Evolutionary conservation across 139 green algal species (phyloP).

Genomic region (Coelastrella sp.): DNA sequence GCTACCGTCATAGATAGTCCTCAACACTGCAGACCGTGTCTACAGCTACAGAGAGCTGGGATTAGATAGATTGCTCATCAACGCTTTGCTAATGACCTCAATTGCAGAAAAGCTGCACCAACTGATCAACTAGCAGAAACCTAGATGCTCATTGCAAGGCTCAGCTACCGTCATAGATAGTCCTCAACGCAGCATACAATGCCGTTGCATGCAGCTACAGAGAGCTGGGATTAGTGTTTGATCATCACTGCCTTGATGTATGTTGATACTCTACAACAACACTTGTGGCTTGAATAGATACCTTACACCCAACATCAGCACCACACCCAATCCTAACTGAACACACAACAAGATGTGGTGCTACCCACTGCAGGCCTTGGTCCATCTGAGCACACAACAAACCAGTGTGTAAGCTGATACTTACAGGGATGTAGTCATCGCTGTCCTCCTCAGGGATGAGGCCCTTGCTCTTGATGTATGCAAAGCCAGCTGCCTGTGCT

Average conservation of each 20-base stretch:
- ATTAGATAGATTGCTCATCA: slow-evolving; percentile 38
- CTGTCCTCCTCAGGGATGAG: slow-evolving; percentile 70
- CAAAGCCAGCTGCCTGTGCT: slow-evolving; percentile 67
- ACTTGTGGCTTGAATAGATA: too few species aligned
- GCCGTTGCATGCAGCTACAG: slow-evolving; percentile 26
- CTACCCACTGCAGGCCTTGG: too few species aligned
- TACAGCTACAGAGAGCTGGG: slow-evolving; percentile 28
- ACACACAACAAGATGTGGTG: too few species aligned
- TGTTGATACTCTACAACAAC: too few species aligned
- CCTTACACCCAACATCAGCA: too few species aligned
- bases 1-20: slow-evolving; percentile 36
- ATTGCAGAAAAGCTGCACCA: too few species aligned
- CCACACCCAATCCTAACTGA: too few species aligned
- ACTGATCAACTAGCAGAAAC: neutral
- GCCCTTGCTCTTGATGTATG: slow-evolving; percentile 76
- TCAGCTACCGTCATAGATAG: slow-evolving; percentile 43
- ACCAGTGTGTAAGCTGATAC: neutral
- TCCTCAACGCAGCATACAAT: slow-evolving; percentile 29
- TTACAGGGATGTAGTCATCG: slow-evolving; percentile 78
- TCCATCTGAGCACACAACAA: too few species aligned
- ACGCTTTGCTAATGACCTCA: neutral
- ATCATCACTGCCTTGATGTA: slow-evolving; percentile 5
- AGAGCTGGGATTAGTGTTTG: slow-evolving; percentile 44
- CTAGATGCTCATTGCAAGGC: neutral
- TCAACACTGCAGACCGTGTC: neutral